Evolutionary conservation across 2,329 filamentous ascomycete genomes (phyloP), one percentile per base, ranked within the genome.

Genomic region (Rhinocladiella mackenziei): DNA sequence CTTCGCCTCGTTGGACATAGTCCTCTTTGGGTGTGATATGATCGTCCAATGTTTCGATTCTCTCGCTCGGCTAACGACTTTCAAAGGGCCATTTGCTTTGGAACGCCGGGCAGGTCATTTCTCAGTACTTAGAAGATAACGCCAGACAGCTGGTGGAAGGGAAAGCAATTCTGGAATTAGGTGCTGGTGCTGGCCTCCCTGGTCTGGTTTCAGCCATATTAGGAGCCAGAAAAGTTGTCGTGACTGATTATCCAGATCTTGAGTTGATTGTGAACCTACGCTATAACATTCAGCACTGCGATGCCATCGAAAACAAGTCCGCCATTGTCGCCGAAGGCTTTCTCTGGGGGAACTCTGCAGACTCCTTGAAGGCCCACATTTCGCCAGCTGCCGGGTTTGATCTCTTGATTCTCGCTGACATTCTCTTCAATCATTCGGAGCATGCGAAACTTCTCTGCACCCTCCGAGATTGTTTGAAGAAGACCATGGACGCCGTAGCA

Each of bases 351-450:
- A 78, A 73, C 11, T 72, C 84, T 50, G 67, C 79, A 1, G 64
- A 67, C 19, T 69, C 73, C 3, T 62, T 95, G 17, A 69, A 83
- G 9, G 69, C 69, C 4, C 72, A 80, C 51, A 65, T 91, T 1
- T 51, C 54, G 11, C 43, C 43, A 10, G 18, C 30, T 11, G 35
- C 37, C 11, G 59, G 62, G 0, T 96, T 94, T 60, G 88, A 96
- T 62, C 72, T 94, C 4, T 65, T 96, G 18, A 83, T 97, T 45
- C 75, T 96, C 31, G 89, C 89, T 3, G 91, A 96, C 63, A 74
- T 96, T 37, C 75, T 96, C 3, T 97, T 96, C 69, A 86, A 92
- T 48, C 89, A 96, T 63, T 84, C 82, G 3, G 89, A 95, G 69
- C 91, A 96, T 60, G 71, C 67, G 2, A 88, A 86, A 58, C 73